Evolutionary conservation across 148 eudicot species (phyloP), one percentile per base, ranked within the genome.

Genomic region (Gaultheria prostrata): DNA sequence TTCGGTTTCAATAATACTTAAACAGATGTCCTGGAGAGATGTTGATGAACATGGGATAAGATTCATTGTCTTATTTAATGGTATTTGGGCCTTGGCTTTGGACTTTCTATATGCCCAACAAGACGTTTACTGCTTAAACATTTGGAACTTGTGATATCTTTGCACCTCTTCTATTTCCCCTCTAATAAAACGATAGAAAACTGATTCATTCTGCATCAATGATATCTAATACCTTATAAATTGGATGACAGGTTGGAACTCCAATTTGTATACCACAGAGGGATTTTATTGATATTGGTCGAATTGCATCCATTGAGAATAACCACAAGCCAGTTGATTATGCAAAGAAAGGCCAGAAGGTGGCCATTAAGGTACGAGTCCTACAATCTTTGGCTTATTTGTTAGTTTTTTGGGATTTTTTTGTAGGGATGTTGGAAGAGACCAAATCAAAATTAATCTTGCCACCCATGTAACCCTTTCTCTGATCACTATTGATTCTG

Each of bases 331-430:
- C 92, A 8, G 97, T 94, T 85, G 97, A 90, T 57, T 83, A 45
- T 81, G 97, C 98, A 15, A 93, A 91, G 92, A 94, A 94, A 85
- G 97, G 98, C 74, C 92, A 90, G 83, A 86, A 92, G 87, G 94
- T 93, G 83, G 93, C 97, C 71, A 90, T 96, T 53, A 96, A 96
- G 99, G 98, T 94, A 92, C 78, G 85, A 50, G 48, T 51, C 69
- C 33, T 80, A 61, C 33, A 59, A 59, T 79, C 50, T 79, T 57
- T 79, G 82, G 39, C 70, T 6, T 61, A 3, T 59, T 61, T 11
- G 63, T 43, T 80, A 80, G 6, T 65, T 7, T 80, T 35, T 39
- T 2, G 2, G 11, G 21, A 21, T 1, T 17, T 28, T 17, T 77
- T 51, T 8, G 5, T 10, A 10, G 32, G 39, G 14, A 6, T 57